Evolutionary conservation across 345 rosid genomes (phyloP).

Genomic region (Limnanthes douglasii): DNA sequence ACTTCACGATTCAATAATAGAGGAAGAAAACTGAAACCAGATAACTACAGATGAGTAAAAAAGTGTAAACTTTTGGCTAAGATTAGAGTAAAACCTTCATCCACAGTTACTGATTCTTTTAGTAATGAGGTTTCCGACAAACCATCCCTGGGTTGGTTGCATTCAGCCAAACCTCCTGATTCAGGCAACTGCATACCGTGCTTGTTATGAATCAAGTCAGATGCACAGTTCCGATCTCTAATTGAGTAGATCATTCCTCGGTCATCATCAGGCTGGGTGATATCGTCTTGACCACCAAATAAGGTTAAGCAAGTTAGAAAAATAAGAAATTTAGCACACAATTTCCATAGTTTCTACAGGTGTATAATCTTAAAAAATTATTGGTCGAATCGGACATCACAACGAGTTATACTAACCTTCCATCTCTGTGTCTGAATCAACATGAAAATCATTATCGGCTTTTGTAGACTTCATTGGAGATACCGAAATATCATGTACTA

Average conservation of each 20-base stretch:
- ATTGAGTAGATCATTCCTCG: conserved; percentile 10
- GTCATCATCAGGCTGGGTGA: conserved; percentile 34
- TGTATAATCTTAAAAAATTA: neutral
- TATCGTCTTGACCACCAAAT: conserved; percentile 42
- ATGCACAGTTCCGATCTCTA: conserved; percentile 9
- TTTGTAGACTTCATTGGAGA: conserved; percentile 28
- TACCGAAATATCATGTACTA: conserved; percentile 8
- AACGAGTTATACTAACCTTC: conserved; percentile 37
- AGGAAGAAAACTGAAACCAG: neutral
- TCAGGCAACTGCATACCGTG: no score
- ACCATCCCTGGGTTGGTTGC: conserved; percentile 5
- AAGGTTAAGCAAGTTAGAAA: conserved; percentile 1
- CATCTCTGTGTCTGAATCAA: conserved; percentile 83
- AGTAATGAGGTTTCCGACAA: conserved; percentile 5
- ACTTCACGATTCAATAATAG: neutral
- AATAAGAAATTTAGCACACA: neutral
- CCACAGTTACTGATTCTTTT: conserved; percentile 3
- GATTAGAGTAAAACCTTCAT: conserved; percentile 15
- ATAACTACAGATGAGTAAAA: neutral
- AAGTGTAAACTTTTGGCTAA: neutral
- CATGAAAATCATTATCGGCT: conserved; percentile 12
- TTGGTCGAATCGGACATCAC: neutral
- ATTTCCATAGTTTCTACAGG: neutral
- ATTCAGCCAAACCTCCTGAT: conserved; percentile 7
- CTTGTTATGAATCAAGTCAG: conserved; percentile 12